Conservation (phyloP, 2,329 filamentous ascomycete species). For the Nemania sp. region DNA sequence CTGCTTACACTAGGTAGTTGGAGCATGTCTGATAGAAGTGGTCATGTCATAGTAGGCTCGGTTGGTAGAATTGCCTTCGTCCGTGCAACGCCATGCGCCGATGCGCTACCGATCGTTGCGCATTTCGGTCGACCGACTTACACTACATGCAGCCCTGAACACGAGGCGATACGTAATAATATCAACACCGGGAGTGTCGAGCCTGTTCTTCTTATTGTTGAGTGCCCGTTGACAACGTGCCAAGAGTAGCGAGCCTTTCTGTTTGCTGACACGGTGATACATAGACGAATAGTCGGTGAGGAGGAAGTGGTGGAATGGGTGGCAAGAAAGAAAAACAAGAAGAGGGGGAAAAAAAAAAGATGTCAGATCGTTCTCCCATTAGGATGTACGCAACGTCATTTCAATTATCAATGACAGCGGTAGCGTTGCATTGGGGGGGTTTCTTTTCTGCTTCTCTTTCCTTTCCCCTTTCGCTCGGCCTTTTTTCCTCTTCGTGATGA, state of each 20-base stretch:
- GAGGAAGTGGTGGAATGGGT: constrained; percentile 13
- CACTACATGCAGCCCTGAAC: neutral
- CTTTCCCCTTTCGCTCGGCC: neutral
- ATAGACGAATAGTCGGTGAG: constrained; percentile 24
- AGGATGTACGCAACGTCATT: constrained; percentile 2
- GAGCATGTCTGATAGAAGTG: too few relatives aligned
- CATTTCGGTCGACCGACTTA: too few relatives aligned
- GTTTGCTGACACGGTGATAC: constrained; percentile 22
- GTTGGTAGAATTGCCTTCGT: too few relatives aligned
- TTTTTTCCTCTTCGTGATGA: neutral
- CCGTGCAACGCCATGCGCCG: neutral
- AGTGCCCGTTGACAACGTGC: neutral
- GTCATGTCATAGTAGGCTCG: too few relatives aligned
- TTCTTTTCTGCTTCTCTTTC: neutral
- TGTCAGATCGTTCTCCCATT: too few relatives aligned
- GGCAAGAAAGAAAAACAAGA: neutral
- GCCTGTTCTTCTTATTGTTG: neutral
- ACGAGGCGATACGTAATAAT: neutral
- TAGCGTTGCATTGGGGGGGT: neutral
- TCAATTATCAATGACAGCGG: neutral
- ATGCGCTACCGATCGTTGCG: too few relatives aligned
- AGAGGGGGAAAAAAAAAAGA: too few relatives aligned
- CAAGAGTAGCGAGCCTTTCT: constrained; percentile 14
- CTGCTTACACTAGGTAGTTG: too few relatives aligned
- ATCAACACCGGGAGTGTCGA: neutral